phyloP scores from a whole-genome alignment of 192 early-diverging fungal species.

The Coemansia sp. region DNA sequence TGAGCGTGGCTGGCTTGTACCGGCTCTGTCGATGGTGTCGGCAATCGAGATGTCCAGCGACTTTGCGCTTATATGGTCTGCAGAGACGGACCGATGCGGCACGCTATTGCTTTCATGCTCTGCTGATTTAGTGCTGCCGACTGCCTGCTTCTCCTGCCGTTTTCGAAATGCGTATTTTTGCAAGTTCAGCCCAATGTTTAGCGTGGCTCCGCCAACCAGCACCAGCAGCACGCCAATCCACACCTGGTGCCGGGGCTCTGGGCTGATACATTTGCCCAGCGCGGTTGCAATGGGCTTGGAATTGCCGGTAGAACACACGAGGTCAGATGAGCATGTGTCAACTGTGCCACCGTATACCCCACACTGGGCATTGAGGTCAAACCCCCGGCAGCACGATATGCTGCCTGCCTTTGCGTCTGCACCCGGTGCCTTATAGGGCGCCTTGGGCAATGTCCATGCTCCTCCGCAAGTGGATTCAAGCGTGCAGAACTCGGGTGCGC shows the following conservation, averaged over 20 bases:
- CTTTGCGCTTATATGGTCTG: too few relatives aligned
- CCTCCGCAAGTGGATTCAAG: constrained; percentile 62
- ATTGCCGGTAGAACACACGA: constrained; percentile 22
- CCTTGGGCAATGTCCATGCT: constrained; percentile 56
- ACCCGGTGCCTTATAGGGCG: constrained; percentile 32
- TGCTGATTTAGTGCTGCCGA: too few relatives aligned
- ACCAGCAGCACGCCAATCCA: constrained; percentile 77
- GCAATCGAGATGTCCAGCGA: too few relatives aligned
- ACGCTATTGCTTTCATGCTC: constrained; percentile 15
- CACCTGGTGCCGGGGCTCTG: constrained; percentile 54
- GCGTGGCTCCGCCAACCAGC: constrained; percentile 61
- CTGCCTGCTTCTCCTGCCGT: constrained; percentile 55
- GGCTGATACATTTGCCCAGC: constrained; percentile 47
- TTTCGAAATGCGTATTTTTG: constrained; percentile 77
- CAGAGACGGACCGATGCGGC: too few relatives aligned
- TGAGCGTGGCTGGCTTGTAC: too few relatives aligned
- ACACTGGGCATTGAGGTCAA: constrained; percentile 42
- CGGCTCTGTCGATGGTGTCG: too few relatives aligned
- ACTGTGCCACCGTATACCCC: constrained; percentile 49
- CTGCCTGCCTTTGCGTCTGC: constrained; percentile 26
- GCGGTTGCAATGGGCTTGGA: constrained; percentile 5
- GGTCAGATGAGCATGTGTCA: constrained; percentile 53
- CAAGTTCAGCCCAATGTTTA: constrained; percentile 77
- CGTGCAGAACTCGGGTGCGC: constrained; percentile 58
- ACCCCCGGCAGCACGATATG: constrained; percentile 58